phyloP scores from a whole-genome alignment of 352 stramenopile species.

The Globisporangium apiculatum region DNA sequence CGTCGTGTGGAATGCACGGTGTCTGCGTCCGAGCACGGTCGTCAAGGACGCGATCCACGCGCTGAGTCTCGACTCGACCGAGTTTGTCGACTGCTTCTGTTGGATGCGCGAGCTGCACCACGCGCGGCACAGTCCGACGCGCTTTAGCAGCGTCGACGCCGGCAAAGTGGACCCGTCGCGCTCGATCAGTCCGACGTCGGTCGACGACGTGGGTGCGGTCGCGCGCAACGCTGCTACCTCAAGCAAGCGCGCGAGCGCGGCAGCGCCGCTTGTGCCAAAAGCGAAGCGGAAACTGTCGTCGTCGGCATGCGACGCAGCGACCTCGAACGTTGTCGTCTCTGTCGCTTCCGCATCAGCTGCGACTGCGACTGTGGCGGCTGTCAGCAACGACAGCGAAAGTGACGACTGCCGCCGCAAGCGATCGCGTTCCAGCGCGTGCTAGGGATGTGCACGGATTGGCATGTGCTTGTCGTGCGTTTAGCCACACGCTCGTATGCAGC shows the following conservation, averaged over 20 bases:
- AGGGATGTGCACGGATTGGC: neutral
- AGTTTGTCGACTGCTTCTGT: conserved; percentile 30
- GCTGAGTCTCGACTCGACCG: conserved; percentile 12
- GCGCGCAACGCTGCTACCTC: neutral
- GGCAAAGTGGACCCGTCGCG: conserved; percentile 23
- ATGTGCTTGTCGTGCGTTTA: no score
- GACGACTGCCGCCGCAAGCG: neutral
- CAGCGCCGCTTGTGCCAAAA: neutral
- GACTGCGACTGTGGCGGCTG: no score
- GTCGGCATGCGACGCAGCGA: neutral
- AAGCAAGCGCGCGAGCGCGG: neutral
- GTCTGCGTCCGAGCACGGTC: conserved; percentile 17
- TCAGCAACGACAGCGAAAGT: neutral
- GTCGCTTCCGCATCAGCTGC: no score
- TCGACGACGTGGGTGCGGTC: conserved; percentile 15
- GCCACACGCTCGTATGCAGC: neutral
- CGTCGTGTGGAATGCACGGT: conserved; percentile 27
- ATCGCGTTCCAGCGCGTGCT: neutral
- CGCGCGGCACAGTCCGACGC: conserved; percentile 13
- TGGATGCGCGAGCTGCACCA: conserved; percentile 24
- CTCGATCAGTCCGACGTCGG: conserved; percentile 31
- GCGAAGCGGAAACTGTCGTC: neutral
- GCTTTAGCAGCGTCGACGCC: conserved; percentile 35
- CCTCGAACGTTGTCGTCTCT: no score
- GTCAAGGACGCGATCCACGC: conserved; percentile 26